Evolutionary conservation across 257 asterid genomes (phyloP), one percentile per base, ranked within the genome.

Genomic region (Penstemon eatonii): DNA sequence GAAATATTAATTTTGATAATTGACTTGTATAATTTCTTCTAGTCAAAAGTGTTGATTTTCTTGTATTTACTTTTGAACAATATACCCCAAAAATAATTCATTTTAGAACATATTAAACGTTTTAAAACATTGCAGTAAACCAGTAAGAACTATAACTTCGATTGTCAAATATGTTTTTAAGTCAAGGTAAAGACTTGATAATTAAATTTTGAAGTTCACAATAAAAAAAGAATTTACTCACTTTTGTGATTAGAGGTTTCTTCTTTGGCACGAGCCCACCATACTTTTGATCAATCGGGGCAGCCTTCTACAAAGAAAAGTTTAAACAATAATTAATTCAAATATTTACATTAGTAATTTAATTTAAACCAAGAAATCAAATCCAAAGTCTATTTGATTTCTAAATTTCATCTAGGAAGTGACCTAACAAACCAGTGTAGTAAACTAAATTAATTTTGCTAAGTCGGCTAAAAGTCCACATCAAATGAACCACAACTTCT

Each of bases 191-290:
- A 15, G 18, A 15, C 18, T 15, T 15, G 18, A 9, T 8, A 2
- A 10, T 10, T 49, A 49, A 46, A 8, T 8, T 43, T 46, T 3
- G 8, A 12, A 12, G 7, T 3, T 45, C 8, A 5, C 9, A 46
- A 0, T 25, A 8, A 8, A 46, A 46, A 10, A 49, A 0, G 8
- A 38, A 59, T 56, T 56, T 4, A 0, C 78, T 86, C 77, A 72
- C 96, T 90, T 91, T 91, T 5, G 97, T 81, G 54, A 91, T 91
- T 4, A 91, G 76, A 15, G 97, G 96, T 78, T 87, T 91, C 88
- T 87, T 91, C 71, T 86, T 91, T 5, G 95, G 96, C 67, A 67
- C 54, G 43, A 91, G 86, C 42, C 89, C 93, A 12, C 96, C 95
- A 64, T 91, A 91, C 71, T 76, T 87, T 10, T 79, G 84, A 45